These are phyloP conservation scores for Dictyostelium brefeldianum DNA, from an alignment of 78 protist species.

Conservation along the genomic window DNA sequence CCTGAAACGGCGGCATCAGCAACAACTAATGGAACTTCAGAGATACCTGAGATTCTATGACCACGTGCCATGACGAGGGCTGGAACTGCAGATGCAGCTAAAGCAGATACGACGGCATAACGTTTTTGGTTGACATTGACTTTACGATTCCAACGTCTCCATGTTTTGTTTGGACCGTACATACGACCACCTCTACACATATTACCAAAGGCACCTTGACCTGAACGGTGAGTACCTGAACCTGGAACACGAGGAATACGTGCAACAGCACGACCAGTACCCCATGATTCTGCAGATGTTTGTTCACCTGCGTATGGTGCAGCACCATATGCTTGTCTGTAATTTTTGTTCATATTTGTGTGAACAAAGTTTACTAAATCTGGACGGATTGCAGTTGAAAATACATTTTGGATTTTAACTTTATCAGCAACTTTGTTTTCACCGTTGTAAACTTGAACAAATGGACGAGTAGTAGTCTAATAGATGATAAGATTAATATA, in stretches of 20 bases:
- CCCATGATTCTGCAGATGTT: slow-evolving; percentile 99
- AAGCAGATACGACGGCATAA: slow-evolving; percentile 98
- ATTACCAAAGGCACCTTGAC: slow-evolving; percentile 99
- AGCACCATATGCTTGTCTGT: slow-evolving; percentile 96
- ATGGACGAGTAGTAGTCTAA: slow-evolving; percentile 33
- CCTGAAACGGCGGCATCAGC: slow-evolving; percentile 84
- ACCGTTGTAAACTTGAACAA: slow-evolving; percentile 73
- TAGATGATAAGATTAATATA: neutral
- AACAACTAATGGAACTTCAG: slow-evolving; percentile 99
- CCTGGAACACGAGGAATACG: slow-evolving; percentile 99
- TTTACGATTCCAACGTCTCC: slow-evolving; percentile 98
- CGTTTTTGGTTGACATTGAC: slow-evolving; percentile 97
- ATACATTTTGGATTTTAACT: slow-evolving; percentile 94
- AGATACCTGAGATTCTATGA: slow-evolving; percentile 93
- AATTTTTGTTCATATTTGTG: slow-evolving; percentile 97
- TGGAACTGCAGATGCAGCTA: slow-evolving; percentile 99
- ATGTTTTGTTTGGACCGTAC: slow-evolving; percentile 99
- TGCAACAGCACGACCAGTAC: slow-evolving; percentile 99
- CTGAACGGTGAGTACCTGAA: slow-evolving; percentile 99
- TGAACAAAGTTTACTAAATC: slow-evolving; percentile 96
- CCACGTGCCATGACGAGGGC: slow-evolving; percentile 99
- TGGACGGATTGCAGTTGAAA: slow-evolving; percentile 96
- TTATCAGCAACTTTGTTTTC: slow-evolving; percentile 52
- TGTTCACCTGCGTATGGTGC: slow-evolving; percentile 96
- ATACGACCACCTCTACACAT: slow-evolving; percentile 99